phyloP scores from a whole-genome alignment of 2,329 filamentous ascomycete species.

The Aspergillus novoparasiticus region DNA sequence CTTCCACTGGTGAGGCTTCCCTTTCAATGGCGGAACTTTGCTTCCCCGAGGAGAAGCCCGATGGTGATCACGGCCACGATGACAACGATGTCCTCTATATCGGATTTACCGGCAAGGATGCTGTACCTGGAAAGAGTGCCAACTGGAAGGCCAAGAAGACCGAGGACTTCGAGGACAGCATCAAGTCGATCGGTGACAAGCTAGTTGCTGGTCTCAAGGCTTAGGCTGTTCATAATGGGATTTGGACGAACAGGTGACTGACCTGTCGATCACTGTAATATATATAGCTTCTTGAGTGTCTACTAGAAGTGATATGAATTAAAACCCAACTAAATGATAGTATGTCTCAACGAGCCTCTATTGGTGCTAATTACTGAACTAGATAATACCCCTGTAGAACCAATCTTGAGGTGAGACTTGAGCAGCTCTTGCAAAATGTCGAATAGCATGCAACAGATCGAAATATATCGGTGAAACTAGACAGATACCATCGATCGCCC shows the following conservation, averaged over 20 bases:
- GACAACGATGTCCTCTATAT: conserved; percentile 64
- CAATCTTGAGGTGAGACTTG: too few species aligned
- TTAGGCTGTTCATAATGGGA: background rate
- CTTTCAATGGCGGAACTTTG: conserved; percentile 62
- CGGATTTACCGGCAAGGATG: conserved; percentile 59
- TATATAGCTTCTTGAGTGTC: background rate
- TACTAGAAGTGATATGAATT: background rate
- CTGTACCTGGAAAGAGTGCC: conserved; percentile 60
- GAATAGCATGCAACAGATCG: too few species aligned
- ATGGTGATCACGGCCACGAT: conserved; percentile 59
- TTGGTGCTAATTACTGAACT: too few species aligned
- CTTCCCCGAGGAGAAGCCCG: conserved; percentile 55
- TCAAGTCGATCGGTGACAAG: conserved; percentile 54
- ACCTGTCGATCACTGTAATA: background rate
- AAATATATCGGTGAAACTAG: too few species aligned
- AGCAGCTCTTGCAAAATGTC: too few species aligned
- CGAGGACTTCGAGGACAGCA: conserved; percentile 47
- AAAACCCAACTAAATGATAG: too few species aligned
- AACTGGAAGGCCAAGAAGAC: conserved; percentile 53
- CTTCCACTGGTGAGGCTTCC: conserved; percentile 59
- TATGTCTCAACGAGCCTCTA: too few species aligned
- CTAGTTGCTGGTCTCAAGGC: conserved; percentile 43
- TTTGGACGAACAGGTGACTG: too few species aligned
- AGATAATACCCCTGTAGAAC: too few species aligned
- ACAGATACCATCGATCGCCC: background rate